Evolutionary conservation across 2,329 filamentous ascomycete species (phyloP).

Genomic region (Chrysoporthe deuterocubensis): DNA sequence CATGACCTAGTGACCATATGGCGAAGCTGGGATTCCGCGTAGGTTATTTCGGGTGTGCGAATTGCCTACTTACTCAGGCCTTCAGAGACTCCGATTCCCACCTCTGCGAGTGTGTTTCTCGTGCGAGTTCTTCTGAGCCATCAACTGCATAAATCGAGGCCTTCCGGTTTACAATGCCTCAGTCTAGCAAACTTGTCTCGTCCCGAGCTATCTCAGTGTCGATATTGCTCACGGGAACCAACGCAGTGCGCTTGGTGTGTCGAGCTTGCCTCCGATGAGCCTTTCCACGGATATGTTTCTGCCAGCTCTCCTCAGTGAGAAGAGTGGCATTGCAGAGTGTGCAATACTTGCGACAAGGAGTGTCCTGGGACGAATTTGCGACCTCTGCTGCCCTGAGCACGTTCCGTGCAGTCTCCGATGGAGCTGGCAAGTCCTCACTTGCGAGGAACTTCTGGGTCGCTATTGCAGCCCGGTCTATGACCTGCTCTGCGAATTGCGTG

Average conservation of each 20-base stretch:
- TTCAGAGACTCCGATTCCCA: background rate
- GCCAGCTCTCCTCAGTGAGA: conserved; percentile 58
- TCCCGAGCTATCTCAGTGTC: background rate
- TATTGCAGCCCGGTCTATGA: conserved; percentile 65
- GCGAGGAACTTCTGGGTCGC: conserved; percentile 68
- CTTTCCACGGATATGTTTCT: conserved; percentile 42
- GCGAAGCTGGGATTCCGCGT: background rate
- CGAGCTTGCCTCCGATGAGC: conserved; percentile 21
- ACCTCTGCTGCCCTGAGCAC: conserved; percentile 54
- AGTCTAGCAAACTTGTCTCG: background rate
- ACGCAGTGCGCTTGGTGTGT: conserved; percentile 17
- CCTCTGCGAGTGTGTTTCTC: background rate
- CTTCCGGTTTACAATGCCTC: background rate
- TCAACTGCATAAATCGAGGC: background rate
- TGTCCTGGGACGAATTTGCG: conserved; percentile 60
- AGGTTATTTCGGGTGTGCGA: background rate
- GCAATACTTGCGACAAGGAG: conserved; percentile 65
- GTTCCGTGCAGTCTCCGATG: conserved; percentile 52
- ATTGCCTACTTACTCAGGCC: background rate
- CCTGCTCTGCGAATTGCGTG: conserved; percentile 62
- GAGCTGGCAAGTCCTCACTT: conserved; percentile 55
- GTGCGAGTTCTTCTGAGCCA: too few species aligned
- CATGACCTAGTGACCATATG: background rate
- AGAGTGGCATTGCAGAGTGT: conserved; percentile 71
- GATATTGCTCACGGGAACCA: conserved; percentile 15